Percentiles rank a stretch among this genome's conserved stretches.
These are phyloP conservation scores for Magnolia changhungtana DNA, from an alignment of 164 flowering plant species.

Conservation along the genomic window DNA sequence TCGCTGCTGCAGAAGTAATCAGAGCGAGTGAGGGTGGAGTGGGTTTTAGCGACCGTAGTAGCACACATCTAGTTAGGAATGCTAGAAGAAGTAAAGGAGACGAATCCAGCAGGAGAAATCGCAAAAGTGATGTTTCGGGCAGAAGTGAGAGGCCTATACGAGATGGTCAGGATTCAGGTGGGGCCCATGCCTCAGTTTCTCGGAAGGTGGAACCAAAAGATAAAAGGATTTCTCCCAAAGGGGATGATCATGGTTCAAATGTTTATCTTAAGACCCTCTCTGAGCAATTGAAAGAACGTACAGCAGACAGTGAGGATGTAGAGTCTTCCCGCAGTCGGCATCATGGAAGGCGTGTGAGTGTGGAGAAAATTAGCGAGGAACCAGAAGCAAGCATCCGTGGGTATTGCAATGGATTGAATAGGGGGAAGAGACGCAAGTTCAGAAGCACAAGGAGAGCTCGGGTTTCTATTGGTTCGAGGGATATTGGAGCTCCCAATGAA, in stretches of 20 bases:
- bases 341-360: conserved; percentile 25
- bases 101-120: conserved; percentile 37
- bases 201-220: conserved; percentile 36
- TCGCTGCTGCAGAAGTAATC: conserved; percentile 44
- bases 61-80: conserved; percentile 37
- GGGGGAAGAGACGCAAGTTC: conserved; percentile 67
- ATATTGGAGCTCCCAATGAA: conserved; percentile 54
- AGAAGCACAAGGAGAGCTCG: conserved; percentile 63
- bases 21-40: conserved; percentile 25
- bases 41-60: conserved; percentile 35
- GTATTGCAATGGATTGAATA: conserved; percentile 36
- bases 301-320: conserved; percentile 56
- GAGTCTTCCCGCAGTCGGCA: conserved; percentile 43
- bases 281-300: conserved; percentile 55
- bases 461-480: conserved; percentile 39
- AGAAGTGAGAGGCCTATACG: conserved; percentile 32
- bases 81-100: conserved; percentile 44
- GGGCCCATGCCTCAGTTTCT: conserved; percentile 26
- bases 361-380: conserved; percentile 32
- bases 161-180: conserved; percentile 21
- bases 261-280: conserved; percentile 47
- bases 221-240: conserved; percentile 37
- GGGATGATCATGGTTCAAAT: conserved; percentile 31
- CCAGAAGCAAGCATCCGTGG: conserved; percentile 37
- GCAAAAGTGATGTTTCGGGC: conserved; percentile 32